Evolutionary conservation across 2,329 filamentous ascomycete species (phyloP).

Genomic region (Botrytis hyacinthi): DNA sequence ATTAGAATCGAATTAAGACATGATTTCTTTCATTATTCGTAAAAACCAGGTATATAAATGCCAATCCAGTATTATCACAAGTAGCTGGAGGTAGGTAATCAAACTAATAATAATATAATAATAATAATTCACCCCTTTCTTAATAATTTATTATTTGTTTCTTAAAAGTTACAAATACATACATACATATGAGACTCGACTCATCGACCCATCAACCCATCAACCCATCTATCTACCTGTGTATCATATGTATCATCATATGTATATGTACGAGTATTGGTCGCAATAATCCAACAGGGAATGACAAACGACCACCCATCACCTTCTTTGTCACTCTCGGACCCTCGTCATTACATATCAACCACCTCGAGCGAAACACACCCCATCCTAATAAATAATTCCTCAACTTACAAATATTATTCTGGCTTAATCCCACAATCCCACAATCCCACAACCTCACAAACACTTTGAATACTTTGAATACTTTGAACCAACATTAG

Average conservation of each 20-base stretch:
- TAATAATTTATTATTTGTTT: not conserved
- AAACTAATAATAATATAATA: not conserved
- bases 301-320: conserved; percentile 4
- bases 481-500: not conserved
- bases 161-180: not conserved
- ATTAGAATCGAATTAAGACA: not conserved
- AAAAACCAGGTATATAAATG: not conserved
- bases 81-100: not conserved
- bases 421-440: not conserved
- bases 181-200: not conserved
- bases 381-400: conserved; percentile 15
- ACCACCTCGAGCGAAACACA: not conserved
- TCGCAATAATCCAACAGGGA: not conserved
- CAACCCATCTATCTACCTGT: no score
- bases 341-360: conserved; percentile 16
- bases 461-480: not conserved
- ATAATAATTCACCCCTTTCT: not conserved
- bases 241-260: not conserved
- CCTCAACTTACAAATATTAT: not conserved
- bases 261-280: no score
- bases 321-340: conserved; percentile 13
- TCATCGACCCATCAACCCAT: not conserved
- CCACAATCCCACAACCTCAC: not conserved
- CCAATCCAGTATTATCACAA: not conserved
- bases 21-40: not conserved